Conservation (phyloP, 2,329 filamentous ascomycete species). For the Xenoacremonium recifei region DNA sequence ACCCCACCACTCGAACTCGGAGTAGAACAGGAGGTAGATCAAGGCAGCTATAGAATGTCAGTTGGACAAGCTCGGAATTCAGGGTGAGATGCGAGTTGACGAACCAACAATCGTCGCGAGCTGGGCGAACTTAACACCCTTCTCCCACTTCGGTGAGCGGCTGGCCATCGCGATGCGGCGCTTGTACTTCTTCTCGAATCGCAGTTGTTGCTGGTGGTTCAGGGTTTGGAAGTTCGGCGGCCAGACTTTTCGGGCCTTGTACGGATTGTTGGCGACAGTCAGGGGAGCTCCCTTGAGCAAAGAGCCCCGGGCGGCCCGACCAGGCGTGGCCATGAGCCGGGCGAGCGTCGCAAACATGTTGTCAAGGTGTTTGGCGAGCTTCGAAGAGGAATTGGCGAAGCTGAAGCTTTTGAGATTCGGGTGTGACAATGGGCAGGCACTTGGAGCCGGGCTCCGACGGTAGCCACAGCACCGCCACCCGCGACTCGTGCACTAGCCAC, state of each 20-base stretch:
- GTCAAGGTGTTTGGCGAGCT: background rate
- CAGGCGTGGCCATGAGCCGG: constrained; percentile 32
- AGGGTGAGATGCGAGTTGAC: background rate
- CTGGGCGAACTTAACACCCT: constrained; percentile 63
- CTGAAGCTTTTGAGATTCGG: constrained; percentile 8
- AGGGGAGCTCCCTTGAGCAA: constrained; percentile 26
- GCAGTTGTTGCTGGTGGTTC: constrained; percentile 70
- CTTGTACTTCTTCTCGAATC: constrained; percentile 77
- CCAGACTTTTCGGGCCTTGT: constrained; percentile 70
- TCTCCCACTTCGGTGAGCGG: constrained; percentile 63
- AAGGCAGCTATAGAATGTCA: constrained; percentile 29
- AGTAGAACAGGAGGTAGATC: constrained; percentile 39
- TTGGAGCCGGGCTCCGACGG: constrained; percentile 14
- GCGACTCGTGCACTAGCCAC: constrained; percentile 14
- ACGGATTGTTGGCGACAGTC: constrained; percentile 52
- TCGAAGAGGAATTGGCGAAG: constrained; percentile 7
- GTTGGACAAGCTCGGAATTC: constrained; percentile 8
- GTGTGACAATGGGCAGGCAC: background rate
- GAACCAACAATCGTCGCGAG: constrained; percentile 56
- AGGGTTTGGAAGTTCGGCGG: constrained; percentile 73
- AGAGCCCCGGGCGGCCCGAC: constrained; percentile 28
- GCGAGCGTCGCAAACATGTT: constrained; percentile 35
- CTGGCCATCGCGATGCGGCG: constrained; percentile 63
- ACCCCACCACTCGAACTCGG: constrained; percentile 45
- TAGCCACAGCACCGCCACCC: constrained; percentile 27